A percentile compares a stretch with the other conserved stretches of the same genome.
Conservation (phyloP, 2,329 filamentous ascomycete genomes). For the Aphanocladium album region DNA sequence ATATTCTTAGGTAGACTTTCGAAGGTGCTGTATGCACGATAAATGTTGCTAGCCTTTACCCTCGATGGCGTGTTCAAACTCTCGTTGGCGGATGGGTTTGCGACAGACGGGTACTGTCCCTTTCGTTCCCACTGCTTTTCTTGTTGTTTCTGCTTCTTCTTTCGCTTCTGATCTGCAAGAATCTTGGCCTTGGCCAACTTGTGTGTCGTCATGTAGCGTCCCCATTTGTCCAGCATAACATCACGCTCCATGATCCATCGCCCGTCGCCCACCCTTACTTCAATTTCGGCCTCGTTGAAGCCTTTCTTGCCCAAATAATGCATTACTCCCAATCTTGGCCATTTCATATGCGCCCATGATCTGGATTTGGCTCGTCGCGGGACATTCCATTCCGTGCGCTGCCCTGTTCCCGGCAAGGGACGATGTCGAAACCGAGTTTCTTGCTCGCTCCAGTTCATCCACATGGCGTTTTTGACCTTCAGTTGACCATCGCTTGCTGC, state of each 20-base stretch:
- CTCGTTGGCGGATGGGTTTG: background rate
- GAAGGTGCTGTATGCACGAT: constrained; percentile 25
- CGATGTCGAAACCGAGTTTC: constrained; percentile 23
- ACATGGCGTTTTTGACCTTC: constrained; percentile 24
- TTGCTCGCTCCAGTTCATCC: constrained; percentile 25
- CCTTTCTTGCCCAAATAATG: constrained; percentile 23
- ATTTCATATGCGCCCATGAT: constrained; percentile 20
- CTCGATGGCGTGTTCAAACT: constrained; percentile 9
- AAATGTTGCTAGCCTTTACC: constrained; percentile 22
- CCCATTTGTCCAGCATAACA: constrained; percentile 19
- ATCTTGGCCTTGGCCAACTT: constrained; percentile 12
- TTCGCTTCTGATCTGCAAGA: background rate
- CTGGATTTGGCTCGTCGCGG: constrained; percentile 15
- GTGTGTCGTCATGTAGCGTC: constrained; percentile 18
- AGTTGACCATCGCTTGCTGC: constrained; percentile 23
- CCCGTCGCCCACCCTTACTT: constrained; percentile 19
- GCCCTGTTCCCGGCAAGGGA: constrained; percentile 19
- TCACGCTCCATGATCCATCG: constrained; percentile 22
- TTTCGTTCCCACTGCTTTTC: constrained; percentile 11
- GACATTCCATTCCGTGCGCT: constrained; percentile 21
- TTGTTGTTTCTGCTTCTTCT: constrained; percentile 5
- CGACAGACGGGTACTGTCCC: background rate
- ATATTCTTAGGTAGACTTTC: constrained; percentile 20
- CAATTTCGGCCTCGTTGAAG: constrained; percentile 22
- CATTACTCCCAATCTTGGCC: constrained; percentile 19